phyloP scores from a whole-genome alignment of 768 basidiomycete genomes.

The Terana coerulea region DNA sequence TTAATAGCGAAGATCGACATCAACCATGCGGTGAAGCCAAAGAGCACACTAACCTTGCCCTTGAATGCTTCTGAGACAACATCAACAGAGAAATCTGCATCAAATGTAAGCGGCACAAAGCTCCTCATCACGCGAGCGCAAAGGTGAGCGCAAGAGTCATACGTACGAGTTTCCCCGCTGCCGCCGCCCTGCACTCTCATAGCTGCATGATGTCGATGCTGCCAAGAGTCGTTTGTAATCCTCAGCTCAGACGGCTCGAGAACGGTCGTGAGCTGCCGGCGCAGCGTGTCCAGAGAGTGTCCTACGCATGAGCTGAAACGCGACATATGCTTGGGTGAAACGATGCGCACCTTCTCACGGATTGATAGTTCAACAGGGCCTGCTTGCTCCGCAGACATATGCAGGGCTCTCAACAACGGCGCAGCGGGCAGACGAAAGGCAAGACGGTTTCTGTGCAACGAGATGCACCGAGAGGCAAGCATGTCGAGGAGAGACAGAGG shows the following conservation, averaged over 20 bases:
- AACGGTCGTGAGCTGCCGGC: conserved; percentile 51
- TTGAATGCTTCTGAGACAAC: conserved; percentile 70
- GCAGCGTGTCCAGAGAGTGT: not conserved
- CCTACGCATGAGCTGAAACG: not conserved
- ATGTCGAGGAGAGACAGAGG: not conserved
- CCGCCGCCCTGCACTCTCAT: conserved; percentile 70
- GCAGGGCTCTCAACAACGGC: conserved; percentile 5
- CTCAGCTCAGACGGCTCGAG: conserved; percentile 60
- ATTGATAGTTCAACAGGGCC: conserved; percentile 19
- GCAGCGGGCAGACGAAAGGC: not conserved
- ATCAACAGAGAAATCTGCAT: conserved; percentile 70
- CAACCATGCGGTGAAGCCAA: conserved; percentile 4
- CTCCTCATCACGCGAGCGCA: not conserved
- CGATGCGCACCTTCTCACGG: conserved; percentile 16
- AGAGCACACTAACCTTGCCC: conserved; percentile 55
- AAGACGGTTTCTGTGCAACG: conserved; percentile 7
- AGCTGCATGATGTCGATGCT: conserved; percentile 80
- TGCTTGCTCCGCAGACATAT: conserved; percentile 9
- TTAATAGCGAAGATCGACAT: not conserved
- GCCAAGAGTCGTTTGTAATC: conserved; percentile 79
- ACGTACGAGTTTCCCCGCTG: conserved; percentile 78
- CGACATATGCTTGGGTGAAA: not conserved
- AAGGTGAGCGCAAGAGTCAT: not conserved
- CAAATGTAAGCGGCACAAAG: conserved; percentile 3
- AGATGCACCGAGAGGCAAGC: conserved; percentile 8